Percentiles rank a stretch among this genome's conserved stretches.
Evolutionary conservation across 306 rosid genomes (phyloP).

Genomic region (Mimosa bimucronata): DNA sequence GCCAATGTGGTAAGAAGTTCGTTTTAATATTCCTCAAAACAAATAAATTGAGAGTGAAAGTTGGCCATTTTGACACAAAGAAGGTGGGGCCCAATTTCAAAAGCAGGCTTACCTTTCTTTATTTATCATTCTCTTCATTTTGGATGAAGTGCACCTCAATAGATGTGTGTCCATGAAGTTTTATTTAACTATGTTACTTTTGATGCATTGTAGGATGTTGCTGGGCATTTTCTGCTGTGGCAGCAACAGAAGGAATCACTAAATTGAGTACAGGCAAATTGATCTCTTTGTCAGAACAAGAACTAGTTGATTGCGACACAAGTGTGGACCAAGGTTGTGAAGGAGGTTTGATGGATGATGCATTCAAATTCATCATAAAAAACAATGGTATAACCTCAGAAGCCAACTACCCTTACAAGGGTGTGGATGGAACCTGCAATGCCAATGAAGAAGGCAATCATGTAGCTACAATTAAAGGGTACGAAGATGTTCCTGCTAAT

Average conservation of each 20-base stretch:
- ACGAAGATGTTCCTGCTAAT: not conserved
- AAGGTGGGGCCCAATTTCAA: too few species aligned
- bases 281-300: not conserved
- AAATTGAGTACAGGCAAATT: not conserved
- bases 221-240: not conserved
- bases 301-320: not conserved
- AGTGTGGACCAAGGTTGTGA: not conserved
- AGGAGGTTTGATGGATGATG: constrained; percentile 3
- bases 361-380: not conserved
- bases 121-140: too few species aligned
- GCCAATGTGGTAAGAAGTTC: not conserved
- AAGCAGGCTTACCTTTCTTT: too few species aligned
- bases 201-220: not conserved
- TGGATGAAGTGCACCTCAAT: too few species aligned
- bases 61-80: too few species aligned
- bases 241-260: constrained; percentile 1
- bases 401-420: not conserved
- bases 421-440: not conserved
- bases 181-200: not conserved
- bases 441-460: not conserved
- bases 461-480: not conserved
- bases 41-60: too few species aligned
- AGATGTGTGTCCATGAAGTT: not conserved
- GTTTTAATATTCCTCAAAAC: not conserved
- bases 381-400: not conserved